phyloP scores from a whole-genome alignment of 768 basidiomycete genomes.

The Trametes coccinea region DNA sequence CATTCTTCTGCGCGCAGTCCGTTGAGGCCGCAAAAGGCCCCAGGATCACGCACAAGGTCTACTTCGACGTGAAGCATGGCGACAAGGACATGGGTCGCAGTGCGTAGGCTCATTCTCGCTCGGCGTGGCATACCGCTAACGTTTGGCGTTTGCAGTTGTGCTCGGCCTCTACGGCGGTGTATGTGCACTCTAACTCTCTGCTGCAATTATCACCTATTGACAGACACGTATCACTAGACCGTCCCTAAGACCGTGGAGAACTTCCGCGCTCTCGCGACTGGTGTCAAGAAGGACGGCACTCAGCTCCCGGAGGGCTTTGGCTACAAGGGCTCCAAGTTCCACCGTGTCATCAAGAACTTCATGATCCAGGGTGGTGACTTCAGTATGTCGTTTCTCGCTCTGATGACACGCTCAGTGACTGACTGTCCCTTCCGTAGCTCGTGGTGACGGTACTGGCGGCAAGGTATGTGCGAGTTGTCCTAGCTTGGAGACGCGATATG shows the following conservation, averaged over 20 bases:
- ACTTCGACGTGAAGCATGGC: slow-evolving; percentile 94
- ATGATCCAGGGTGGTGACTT: slow-evolving; percentile 99
- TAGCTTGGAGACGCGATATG: not conserved
- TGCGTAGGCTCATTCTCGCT: slow-evolving; percentile 36
- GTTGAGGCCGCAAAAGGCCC: slow-evolving; percentile 86
- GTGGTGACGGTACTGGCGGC: slow-evolving; percentile 88
- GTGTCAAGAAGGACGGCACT: slow-evolving; percentile 74
- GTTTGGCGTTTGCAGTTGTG: slow-evolving; percentile 49
- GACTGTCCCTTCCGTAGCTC: slow-evolving; percentile 45
- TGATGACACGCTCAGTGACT: slow-evolving; percentile 17
- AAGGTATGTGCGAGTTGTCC: slow-evolving; percentile 51
- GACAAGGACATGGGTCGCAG: slow-evolving; percentile 82
- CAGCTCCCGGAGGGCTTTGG: slow-evolving; percentile 73
- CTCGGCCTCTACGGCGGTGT: slow-evolving; percentile 92
- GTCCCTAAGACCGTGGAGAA: slow-evolving; percentile 97
- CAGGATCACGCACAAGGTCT: slow-evolving; percentile 89
- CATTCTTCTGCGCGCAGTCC: slow-evolving; percentile 69
- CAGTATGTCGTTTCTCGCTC: slow-evolving; percentile 52
- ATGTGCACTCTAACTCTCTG: slow-evolving; percentile 15
- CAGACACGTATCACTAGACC: slow-evolving; percentile 48
- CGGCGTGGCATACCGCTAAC: slow-evolving; percentile 15
- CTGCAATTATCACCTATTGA: not conserved
- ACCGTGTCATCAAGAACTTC: slow-evolving; percentile 93
- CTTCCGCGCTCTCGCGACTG: slow-evolving; percentile 91
- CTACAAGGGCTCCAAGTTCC: slow-evolving; percentile 96